Percentiles rank a stretch among this genome's conserved stretches.
Evolutionary conservation across 208 protist genomes (phyloP).

Genomic region (Sergeia podlipaevii): DNA sequence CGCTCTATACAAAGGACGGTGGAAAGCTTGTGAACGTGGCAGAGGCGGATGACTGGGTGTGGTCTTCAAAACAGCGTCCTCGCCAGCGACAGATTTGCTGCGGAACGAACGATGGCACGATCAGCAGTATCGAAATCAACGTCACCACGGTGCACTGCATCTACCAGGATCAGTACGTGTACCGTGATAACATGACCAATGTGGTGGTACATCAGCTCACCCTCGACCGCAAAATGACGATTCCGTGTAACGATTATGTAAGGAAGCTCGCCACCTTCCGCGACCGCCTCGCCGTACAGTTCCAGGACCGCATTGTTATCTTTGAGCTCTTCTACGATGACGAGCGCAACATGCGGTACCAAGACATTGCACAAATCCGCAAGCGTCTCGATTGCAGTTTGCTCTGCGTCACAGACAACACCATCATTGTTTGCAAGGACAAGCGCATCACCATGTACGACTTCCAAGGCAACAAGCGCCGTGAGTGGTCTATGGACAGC

Average conservation of each 20-base stretch:
- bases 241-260: constrained; percentile 95
- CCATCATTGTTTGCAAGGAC: constrained; percentile 92
- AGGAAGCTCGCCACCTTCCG: constrained; percentile 93
- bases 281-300: constrained; percentile 93
- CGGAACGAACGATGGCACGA: constrained; percentile 88
- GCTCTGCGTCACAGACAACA: constrained; percentile 87
- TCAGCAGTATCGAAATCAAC: constrained; percentile 85
- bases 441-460: constrained; percentile 87
- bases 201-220: constrained; percentile 94
- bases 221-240: constrained; percentile 75
- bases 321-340: constrained; percentile 94
- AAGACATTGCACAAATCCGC: constrained; percentile 89
- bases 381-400: constrained; percentile 92
- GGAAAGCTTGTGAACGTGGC: constrained; percentile 73
- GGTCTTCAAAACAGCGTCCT: constrained; percentile 75
- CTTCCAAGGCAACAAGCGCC: constrained; percentile 85
- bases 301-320: constrained; percentile 91
- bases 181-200: constrained; percentile 94
- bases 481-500: constrained; percentile 95
- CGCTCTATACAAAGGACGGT: constrained; percentile 89
- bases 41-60: constrained; percentile 84
- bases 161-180: constrained; percentile 95
- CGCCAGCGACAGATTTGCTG: constrained; percentile 77
- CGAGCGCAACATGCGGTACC: constrained; percentile 82
- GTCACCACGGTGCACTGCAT: constrained; percentile 92